Evolutionary conservation across 2,329 filamentous ascomycete genomes (phyloP).

Genomic region (Ustilaginoidea virens): DNA sequence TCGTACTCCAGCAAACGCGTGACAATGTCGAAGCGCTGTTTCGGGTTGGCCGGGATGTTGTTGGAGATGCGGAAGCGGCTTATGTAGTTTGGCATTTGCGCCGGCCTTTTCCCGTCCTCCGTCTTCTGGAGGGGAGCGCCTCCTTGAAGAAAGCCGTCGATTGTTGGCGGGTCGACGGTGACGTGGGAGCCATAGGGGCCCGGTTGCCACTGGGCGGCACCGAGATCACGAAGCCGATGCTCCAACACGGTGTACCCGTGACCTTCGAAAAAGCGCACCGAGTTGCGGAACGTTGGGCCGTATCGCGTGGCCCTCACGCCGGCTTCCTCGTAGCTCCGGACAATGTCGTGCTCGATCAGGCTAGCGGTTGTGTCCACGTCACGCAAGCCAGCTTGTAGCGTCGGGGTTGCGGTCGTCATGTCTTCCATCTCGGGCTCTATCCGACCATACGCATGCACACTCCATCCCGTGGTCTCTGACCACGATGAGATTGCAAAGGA

Average conservation of each 20-base stretch:
- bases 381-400: constrained; percentile 5
- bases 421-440: constrained; percentile 8
- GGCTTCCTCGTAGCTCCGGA: constrained; percentile 1
- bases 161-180: constrained; percentile 13
- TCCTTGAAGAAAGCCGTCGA: constrained; percentile 13
- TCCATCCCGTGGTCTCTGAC: constrained; percentile 10
- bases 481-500: constrained; percentile 11
- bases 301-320: constrained; percentile 9
- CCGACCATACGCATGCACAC: constrained; percentile 9
- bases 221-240: constrained; percentile 10
- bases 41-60: constrained; percentile 8
- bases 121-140: constrained; percentile 8
- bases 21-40: constrained; percentile 10
- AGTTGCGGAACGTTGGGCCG: constrained; percentile 12
- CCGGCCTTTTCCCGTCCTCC: constrained; percentile 9
- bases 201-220: not conserved
- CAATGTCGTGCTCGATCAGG: constrained; percentile 4
- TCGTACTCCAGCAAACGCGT: constrained; percentile 11
- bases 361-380: constrained; percentile 2
- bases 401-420: constrained; percentile 8
- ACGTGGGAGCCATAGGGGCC: constrained; percentile 9
- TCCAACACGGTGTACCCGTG: constrained; percentile 10
- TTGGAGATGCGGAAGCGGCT: constrained; percentile 15
- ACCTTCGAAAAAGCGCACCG: constrained; percentile 9
- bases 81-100: constrained; percentile 16